Evolutionary conservation across 768 basidiomycete genomes (phyloP).

Genomic region (Termitomyces sp.): DNA sequence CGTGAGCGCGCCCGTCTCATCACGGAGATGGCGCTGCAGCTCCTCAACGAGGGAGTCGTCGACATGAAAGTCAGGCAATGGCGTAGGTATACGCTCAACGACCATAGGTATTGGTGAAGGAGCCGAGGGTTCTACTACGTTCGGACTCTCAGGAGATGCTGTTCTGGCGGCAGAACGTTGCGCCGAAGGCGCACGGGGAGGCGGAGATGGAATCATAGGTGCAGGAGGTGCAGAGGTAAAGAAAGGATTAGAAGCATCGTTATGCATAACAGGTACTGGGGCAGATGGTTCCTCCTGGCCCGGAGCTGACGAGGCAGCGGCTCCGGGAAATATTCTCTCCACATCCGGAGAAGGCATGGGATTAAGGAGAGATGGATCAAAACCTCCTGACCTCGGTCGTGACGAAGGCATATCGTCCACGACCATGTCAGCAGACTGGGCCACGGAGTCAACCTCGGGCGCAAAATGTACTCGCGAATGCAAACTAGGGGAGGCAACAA

Average conservation of each 20-base stretch:
- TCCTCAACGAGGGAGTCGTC: constrained; percentile 41
- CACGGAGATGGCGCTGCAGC: constrained; percentile 44
- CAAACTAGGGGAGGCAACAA: constrained; percentile 28
- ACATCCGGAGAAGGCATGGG: constrained; percentile 33
- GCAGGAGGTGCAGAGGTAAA: constrained; percentile 2
- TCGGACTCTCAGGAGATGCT: constrained; percentile 15
- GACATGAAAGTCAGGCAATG: constrained; percentile 73
- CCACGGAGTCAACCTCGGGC: constrained; percentile 22
- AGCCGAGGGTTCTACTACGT: background rate
- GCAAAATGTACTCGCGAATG: constrained; percentile 47
- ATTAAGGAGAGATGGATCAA: constrained; percentile 49
- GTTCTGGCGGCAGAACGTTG: constrained; percentile 6
- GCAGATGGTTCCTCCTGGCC: background rate
- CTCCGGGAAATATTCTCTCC: constrained; percentile 15
- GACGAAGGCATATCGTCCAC: constrained; percentile 25
- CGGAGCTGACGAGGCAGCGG: constrained; percentile 3
- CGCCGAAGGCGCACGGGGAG: constrained; percentile 13
- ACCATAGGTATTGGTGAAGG: constrained; percentile 36
- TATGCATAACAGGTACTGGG: constrained; percentile 4
- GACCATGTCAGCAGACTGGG: constrained; percentile 23
- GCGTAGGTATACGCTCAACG: constrained; percentile 58
- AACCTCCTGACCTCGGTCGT: constrained; percentile 30
- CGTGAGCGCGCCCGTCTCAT: constrained; percentile 53
- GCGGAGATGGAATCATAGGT: constrained; percentile 14
- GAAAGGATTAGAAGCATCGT: constrained; percentile 17